phyloP scores from a whole-genome alignment of 2,329 filamentous ascomycete genomes.

The Arthrinium phaeospermum region DNA sequence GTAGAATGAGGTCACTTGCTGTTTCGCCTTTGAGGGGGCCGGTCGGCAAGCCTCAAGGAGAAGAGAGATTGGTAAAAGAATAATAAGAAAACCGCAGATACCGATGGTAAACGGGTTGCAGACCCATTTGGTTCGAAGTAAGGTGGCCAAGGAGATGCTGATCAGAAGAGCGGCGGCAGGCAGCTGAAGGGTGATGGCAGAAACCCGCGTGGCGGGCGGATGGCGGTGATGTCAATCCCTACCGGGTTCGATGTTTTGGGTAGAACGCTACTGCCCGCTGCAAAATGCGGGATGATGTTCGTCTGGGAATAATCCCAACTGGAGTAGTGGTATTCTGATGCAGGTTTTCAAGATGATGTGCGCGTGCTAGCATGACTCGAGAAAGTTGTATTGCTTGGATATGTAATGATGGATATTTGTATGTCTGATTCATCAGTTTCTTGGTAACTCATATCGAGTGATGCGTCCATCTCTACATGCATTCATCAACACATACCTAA shows the following conservation, averaged over 20 bases:
- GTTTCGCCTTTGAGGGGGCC: background rate
- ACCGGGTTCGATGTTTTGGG: background rate
- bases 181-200: background rate
- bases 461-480: background rate
- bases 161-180: background rate
- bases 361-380: background rate
- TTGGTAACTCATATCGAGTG: no score
- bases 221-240: background rate
- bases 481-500: background rate
- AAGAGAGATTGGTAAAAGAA: background rate
- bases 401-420: background rate
- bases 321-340: background rate
- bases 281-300: conserved; percentile 5
- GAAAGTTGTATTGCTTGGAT: background rate
- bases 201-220: no score
- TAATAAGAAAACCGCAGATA: background rate
- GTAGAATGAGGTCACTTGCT: background rate
- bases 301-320: background rate
- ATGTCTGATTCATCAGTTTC: background rate
- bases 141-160: background rate
- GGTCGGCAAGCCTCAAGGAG: background rate
- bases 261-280: background rate
- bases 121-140: background rate
- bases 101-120: background rate
- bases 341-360: background rate